These are phyloP conservation scores for Bipolaris cookei DNA, from an alignment of 2,329 filamentous ascomycete species.

Conservation along the genomic window DNA sequence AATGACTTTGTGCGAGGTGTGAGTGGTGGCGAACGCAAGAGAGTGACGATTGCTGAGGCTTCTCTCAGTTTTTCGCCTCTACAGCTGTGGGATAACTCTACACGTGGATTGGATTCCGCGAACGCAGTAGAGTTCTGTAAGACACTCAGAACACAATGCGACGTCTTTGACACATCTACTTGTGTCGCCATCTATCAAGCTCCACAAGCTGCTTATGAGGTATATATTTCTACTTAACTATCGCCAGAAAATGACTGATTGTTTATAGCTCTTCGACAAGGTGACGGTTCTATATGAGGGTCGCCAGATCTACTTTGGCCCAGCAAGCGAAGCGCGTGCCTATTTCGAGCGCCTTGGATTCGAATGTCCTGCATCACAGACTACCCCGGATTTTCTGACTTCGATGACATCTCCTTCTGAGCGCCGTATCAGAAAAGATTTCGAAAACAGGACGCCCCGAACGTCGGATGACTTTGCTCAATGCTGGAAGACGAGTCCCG, in stretches of 20 bases:
- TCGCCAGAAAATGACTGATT: not conserved
- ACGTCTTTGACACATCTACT: conserved; percentile 53
- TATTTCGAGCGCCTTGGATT: conserved; percentile 76
- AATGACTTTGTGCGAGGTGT: conserved; percentile 76
- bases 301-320: conserved; percentile 72
- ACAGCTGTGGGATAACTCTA: conserved; percentile 77
- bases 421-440: conserved; percentile 47
- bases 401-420: conserved; percentile 62
- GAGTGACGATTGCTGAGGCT: conserved; percentile 41
- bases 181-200: conserved; percentile 50
- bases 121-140: conserved; percentile 72
- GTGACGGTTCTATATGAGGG: conserved; percentile 59
- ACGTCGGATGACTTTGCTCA: conserved; percentile 55
- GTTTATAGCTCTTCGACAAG: conserved; percentile 24
- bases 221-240: conserved; percentile 10
- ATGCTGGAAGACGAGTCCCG: conserved; percentile 54
- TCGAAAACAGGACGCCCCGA: conserved; percentile 51
- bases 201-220: conserved; percentile 68
- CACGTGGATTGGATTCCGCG: conserved; percentile 71
- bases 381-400: conserved; percentile 74
- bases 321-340: conserved; percentile 62
- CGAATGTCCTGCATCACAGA: conserved; percentile 59
- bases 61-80: conserved; percentile 56
- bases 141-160: conserved; percentile 64
- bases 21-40: conserved; percentile 67